These are phyloP conservation scores for Naganishia onofrii DNA, from an alignment of 768 basidiomycete species.

Conservation along the genomic window DNA sequence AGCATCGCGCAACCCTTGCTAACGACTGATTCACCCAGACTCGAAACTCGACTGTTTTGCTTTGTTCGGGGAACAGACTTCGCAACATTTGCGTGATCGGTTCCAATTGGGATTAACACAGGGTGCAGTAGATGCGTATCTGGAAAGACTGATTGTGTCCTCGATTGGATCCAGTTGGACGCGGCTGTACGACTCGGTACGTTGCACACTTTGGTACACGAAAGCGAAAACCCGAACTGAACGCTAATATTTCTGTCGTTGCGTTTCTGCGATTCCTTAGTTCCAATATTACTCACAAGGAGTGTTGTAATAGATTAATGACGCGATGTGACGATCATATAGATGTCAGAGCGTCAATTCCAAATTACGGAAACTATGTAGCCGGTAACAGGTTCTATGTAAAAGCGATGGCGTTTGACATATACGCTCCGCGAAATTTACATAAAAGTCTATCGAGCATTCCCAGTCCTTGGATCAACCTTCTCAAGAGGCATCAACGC, in stretches of 20 bases:
- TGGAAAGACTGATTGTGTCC: conserved; percentile 84
- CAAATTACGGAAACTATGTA: background rate
- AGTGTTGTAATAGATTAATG: conserved; percentile 58
- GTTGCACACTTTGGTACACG: background rate
- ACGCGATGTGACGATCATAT: background rate
- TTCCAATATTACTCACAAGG: conserved; percentile 94
- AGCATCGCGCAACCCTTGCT: conserved; percentile 12
- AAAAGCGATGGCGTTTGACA: no score
- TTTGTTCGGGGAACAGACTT: conserved; percentile 85
- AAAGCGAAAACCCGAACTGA: no score
- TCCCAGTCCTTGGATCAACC: conserved; percentile 37
- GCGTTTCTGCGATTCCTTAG: conserved; percentile 53
- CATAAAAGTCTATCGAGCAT: background rate
- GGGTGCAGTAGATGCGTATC: conserved; percentile 71
- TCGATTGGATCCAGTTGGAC: conserved; percentile 94
- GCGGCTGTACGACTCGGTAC: conserved; percentile 78
- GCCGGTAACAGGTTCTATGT: background rate
- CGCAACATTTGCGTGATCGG: conserved; percentile 79
- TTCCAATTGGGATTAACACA: conserved; percentile 90
- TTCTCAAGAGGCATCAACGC: conserved; percentile 69
- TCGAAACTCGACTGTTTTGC: conserved; percentile 87
- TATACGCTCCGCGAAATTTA: background rate
- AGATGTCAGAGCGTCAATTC: background rate
- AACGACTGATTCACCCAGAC: conserved; percentile 57
- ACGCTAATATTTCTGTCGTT: background rate